phyloP scores from a whole-genome alignment of 805 yeast genomes.

The Zygosaccharomyces bisporus region DNA sequence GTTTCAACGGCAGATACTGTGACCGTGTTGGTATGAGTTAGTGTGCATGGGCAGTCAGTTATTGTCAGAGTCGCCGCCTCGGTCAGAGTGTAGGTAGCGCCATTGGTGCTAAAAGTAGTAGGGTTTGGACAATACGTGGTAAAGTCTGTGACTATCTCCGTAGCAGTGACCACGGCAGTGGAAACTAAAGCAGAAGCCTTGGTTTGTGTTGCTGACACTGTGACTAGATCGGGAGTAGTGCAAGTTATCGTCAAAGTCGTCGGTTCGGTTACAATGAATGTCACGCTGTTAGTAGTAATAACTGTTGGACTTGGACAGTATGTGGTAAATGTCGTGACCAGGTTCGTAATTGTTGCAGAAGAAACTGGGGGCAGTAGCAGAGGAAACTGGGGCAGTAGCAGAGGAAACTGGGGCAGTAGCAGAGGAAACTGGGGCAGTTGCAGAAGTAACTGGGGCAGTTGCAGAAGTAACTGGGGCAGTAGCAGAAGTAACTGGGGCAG shows the following conservation, averaged over 20 bases:
- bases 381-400: not conserved
- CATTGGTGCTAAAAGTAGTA: constrained; percentile 61
- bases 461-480: not conserved
- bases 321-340: constrained; percentile 47
- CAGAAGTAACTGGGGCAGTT: not conserved
- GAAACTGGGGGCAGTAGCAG: not conserved
- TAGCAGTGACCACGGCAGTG: constrained; percentile 11
- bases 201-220: constrained; percentile 28
- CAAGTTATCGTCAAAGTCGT: constrained; percentile 82
- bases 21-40: constrained; percentile 24
- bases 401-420: not conserved
- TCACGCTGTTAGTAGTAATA: constrained; percentile 57
- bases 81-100: constrained; percentile 68
- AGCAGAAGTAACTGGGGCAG: not conserved
- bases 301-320: constrained; percentile 77
- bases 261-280: constrained; percentile 71
- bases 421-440: not conserved
- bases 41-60: constrained; percentile 83
- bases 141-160: constrained; percentile 28
- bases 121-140: constrained; percentile 81
- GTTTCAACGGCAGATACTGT: not conserved
- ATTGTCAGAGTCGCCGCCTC: constrained; percentile 77
- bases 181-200: constrained; percentile 23
- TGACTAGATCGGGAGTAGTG: constrained; percentile 84
- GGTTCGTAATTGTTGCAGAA: constrained; percentile 16